Conservation (phyloP, 2,329 filamentous ascomycete species). For the Cladophialophora immunda region DNA sequence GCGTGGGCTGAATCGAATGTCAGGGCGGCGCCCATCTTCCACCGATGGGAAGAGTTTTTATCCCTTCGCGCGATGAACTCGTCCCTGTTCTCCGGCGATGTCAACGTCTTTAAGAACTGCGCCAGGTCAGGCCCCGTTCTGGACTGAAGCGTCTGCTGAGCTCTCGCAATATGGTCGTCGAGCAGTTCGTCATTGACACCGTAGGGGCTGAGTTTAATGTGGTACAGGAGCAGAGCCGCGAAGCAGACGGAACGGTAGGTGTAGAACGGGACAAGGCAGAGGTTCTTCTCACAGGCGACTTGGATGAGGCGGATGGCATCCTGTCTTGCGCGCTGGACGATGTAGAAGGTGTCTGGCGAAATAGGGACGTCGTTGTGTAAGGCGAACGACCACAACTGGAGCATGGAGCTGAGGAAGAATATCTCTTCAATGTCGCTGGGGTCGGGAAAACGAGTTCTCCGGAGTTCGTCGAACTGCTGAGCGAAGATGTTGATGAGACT, state of each 20-base stretch:
- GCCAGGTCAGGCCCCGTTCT: constrained; percentile 2
- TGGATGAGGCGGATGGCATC: constrained; percentile 29
- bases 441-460: constrained; percentile 1
- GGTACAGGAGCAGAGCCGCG: constrained; percentile 27
- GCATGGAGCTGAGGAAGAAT: constrained; percentile 26
- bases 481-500: constrained; percentile 32
- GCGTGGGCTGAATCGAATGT: constrained; percentile 19
- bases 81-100: constrained; percentile 22
- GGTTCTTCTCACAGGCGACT: constrained; percentile 26
- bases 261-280: constrained; percentile 28
- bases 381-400: constrained; percentile 29
- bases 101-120: constrained; percentile 17
- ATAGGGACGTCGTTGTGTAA: constrained; percentile 29
- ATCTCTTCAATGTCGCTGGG: constrained; percentile 29
- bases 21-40: constrained; percentile 21
- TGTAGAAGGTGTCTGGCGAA: constrained; percentile 16
- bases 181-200: constrained; percentile 21
- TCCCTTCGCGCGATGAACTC: constrained; percentile 21
- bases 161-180: constrained; percentile 23
- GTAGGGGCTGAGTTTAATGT: constrained; percentile 28
- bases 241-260: constrained; percentile 26
- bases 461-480: constrained; percentile 23
- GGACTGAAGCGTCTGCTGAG: constrained; percentile 16
- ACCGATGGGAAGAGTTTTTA: constrained; percentile 21
- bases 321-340: constrained; percentile 18